These are phyloP conservation scores for Pistacia integerrima DNA, from an alignment of 345 rosid species.

Conservation along the genomic window DNA sequence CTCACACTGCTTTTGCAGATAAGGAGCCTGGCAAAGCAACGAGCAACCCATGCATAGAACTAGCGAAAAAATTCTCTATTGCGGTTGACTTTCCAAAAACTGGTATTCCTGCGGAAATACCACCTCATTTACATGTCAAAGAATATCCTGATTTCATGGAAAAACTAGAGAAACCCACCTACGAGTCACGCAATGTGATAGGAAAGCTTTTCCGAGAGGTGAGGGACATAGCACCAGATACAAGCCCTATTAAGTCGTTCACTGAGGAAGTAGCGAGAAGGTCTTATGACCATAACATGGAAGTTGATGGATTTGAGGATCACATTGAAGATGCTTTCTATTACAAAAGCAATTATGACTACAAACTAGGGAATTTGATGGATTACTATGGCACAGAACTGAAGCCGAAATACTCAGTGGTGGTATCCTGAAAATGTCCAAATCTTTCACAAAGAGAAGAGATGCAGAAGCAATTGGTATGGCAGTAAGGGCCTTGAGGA, in stretches of 20 bases:
- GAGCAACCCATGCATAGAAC: constrained; percentile 42
- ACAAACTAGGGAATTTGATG: constrained; percentile 55
- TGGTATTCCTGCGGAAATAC: constrained; percentile 57
- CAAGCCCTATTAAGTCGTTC: constrained; percentile 34
- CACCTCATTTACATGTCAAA: constrained; percentile 36
- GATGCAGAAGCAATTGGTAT: constrained; percentile 47
- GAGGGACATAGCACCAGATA: constrained; percentile 36
- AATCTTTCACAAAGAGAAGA: constrained; percentile 43
- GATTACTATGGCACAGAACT: constrained; percentile 53
- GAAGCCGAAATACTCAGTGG: constrained; percentile 66
- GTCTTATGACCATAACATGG: constrained; percentile 53
- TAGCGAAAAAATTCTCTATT: constrained; percentile 45
- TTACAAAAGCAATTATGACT: constrained; percentile 50
- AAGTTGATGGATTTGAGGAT: constrained; percentile 52
- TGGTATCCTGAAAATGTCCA: constrained; percentile 46
- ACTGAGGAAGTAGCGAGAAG: constrained; percentile 41
- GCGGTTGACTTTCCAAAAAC: constrained; percentile 70
- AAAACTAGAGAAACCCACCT: constrained; percentile 50
- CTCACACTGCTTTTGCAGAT: constrained; percentile 59
- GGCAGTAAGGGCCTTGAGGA: constrained; percentile 49
- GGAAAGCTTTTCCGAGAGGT: constrained; percentile 62
- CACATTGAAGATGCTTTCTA: constrained; percentile 44
- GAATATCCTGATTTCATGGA: constrained; percentile 69
- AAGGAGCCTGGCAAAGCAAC: constrained; percentile 37
- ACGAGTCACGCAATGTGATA: constrained; percentile 47